phyloP scores from a whole-genome alignment of 148 eudicot species.

The Nyssa sinensis region DNA sequence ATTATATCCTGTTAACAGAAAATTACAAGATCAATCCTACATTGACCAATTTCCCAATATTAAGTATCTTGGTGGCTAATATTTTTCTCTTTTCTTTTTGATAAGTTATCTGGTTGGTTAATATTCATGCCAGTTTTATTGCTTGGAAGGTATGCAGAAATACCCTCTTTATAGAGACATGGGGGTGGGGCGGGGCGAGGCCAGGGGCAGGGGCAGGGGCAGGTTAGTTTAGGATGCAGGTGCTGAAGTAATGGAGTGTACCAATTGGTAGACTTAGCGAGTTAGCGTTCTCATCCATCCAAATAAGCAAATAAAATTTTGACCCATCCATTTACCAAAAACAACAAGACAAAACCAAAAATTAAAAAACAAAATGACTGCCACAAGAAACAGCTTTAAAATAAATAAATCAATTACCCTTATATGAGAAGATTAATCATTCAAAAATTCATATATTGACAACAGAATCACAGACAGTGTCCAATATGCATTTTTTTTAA shows the following conservation, averaged over 20 bases:
- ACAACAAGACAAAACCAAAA: neutral
- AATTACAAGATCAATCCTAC: neutral
- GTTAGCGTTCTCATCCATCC: neutral
- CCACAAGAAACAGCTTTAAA: neutral
- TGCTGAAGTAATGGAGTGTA: neutral
- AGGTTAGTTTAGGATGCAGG: neutral
- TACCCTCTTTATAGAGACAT: neutral
- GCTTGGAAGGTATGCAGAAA: neutral
- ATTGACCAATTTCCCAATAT: neutral
- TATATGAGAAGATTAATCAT: neutral
- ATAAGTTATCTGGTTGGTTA: neutral
- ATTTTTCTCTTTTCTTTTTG: too few relatives aligned
- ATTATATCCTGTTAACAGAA: conserved; percentile 57
- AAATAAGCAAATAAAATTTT: neutral
- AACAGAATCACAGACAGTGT: neutral
- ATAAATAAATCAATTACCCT: neutral
- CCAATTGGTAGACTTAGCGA: neutral
- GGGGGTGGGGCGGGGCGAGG: too few relatives aligned
- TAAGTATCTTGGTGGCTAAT: neutral
- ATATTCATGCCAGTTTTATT: neutral
- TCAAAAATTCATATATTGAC: neutral
- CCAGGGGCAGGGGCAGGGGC: too few relatives aligned
- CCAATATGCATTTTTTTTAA: neutral
- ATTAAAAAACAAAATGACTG: neutral
- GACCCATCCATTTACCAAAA: neutral